These are phyloP conservation scores for Zarea fungicola DNA, from an alignment of 2,329 filamentous ascomycete species.

Conservation along the genomic window DNA sequence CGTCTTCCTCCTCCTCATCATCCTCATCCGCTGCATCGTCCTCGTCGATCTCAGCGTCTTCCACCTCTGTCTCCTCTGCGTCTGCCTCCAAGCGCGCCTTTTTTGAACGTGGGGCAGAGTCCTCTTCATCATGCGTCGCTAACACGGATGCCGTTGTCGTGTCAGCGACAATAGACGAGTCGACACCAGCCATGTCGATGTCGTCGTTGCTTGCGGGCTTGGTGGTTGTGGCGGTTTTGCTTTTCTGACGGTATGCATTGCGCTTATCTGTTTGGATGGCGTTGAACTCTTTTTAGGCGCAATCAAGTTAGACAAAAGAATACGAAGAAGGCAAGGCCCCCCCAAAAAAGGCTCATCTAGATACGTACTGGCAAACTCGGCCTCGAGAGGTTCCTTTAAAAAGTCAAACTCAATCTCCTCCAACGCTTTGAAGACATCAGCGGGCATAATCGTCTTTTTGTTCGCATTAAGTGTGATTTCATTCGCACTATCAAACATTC, in stretches of 20 bases:
- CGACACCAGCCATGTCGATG: constrained; percentile 25
- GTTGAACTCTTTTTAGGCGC: constrained; percentile 69
- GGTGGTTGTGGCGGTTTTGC: constrained; percentile 57
- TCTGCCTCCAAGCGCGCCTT: constrained; percentile 44
- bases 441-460: constrained; percentile 73
- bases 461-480: constrained; percentile 60
- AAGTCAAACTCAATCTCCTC: constrained; percentile 76
- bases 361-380: constrained; percentile 66
- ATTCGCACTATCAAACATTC: too few species aligned
- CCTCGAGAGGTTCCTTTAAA: constrained; percentile 61
- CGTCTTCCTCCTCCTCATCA: constrained; percentile 34
- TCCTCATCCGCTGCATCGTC: constrained; percentile 44
- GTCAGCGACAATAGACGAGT: constrained; percentile 16
- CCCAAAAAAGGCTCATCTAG: neutral
- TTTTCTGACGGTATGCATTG: constrained; percentile 65
- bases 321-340: neutral
- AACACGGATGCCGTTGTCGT: constrained; percentile 19
- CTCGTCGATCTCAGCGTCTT: constrained; percentile 40
- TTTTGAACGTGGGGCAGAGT: constrained; percentile 29
- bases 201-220: constrained; percentile 24
- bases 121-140: constrained; percentile 32
- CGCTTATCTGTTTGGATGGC: constrained; percentile 69
- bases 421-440: constrained; percentile 71
- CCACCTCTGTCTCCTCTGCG: constrained; percentile 31
- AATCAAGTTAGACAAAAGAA: constrained; percentile 11